Base-by-base conservation (phyloP, 129 eudicot genomes). In the Tanacetum coccineum region DNA sequence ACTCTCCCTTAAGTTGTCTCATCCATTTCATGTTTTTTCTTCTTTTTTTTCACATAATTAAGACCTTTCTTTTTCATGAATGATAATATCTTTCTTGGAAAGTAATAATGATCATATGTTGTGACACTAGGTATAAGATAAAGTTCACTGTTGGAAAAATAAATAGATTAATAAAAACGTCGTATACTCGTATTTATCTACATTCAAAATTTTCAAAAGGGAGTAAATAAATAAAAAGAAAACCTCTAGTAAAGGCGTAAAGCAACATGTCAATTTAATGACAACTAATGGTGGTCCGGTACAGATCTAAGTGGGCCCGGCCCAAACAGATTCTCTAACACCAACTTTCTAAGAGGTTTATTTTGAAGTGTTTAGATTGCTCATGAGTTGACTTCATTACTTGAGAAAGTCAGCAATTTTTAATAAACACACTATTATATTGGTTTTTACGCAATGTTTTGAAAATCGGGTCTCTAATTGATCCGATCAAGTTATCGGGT, bases 281-380 rank as follows among this genome's bases (percentile, higher is more conserved):
- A 64, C 77, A 73, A 28, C 71, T 45, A 64, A 73, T 65, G 19
- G 20, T 4, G 52, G 62, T 57, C 79, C 73, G 58, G 32, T 25
- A 4, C 12, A 42, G 65, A 66, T 32, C 62, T 66, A 19, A 47
- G 30, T 30, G 73, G 72, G 67, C 61, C 47, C 61, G 21, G 46
- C 78, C 73, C 78, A 66, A 46, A 49, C 32, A 59, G 53, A 71
- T 71, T 49, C 68, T 36, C 13, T 36, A 32, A 9, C 20, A 47
- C 60, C 46, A 32, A 68, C 44, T 50, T 14, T 8, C 58, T 5
- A 36, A 36, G 7, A 36, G 40, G 11, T n/a, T 57, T 25, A 8
- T 19, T 4, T 12, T 48, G 6, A 49, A 4, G 6, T 4, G 8
- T n/a, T 13, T 49, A 49, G 18, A 36, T 36, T 36, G 40, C 40